These are phyloP conservation scores for Podospora appendiculata DNA, from an alignment of 495 filamentous ascomycete genomes.

Conservation along the genomic window DNA sequence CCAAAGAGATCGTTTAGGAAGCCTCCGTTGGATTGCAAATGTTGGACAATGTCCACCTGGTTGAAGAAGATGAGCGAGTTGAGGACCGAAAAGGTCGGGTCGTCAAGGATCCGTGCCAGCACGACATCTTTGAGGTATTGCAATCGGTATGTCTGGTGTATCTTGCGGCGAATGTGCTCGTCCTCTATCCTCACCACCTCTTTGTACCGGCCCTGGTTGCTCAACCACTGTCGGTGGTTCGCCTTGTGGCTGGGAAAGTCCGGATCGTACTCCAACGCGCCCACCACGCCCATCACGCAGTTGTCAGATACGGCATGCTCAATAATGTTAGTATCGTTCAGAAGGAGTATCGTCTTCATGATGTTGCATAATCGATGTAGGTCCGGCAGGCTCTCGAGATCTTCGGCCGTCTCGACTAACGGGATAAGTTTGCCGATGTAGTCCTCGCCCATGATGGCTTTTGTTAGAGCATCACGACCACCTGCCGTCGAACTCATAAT, in stretches of 20 bases:
- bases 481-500: conserved; percentile 60
- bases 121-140: conserved; percentile 99
- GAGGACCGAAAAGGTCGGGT: conserved; percentile 94
- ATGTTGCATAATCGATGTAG: conserved; percentile 92
- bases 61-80: conserved; percentile 99
- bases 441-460: conserved; percentile 73
- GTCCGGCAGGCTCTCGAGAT: conserved; percentile 77
- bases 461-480: conserved; percentile 83
- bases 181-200: conserved; percentile 93
- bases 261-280: conserved; percentile 95
- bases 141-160: conserved; percentile 89
- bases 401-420: conserved; percentile 77
- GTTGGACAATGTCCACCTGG: conserved; percentile 93
- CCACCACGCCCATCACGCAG: conserved; percentile 85
- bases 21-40: conserved; percentile 68
- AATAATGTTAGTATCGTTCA: conserved; percentile 92
- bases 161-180: conserved; percentile 72
- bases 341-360: conserved; percentile 89
- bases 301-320: conserved; percentile 88
- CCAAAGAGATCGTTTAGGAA: conserved; percentile 87
- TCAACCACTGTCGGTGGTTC: conserved; percentile 90
- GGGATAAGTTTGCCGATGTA: conserved; percentile 86
- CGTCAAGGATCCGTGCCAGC: conserved; percentile 88
- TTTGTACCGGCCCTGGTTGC: conserved; percentile 82
- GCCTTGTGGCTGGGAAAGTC: conserved; percentile 98